These are phyloP conservation scores for Phalaenopsis aphrodite DNA, from an alignment of 106 monocot species.

Conservation along the genomic window DNA sequence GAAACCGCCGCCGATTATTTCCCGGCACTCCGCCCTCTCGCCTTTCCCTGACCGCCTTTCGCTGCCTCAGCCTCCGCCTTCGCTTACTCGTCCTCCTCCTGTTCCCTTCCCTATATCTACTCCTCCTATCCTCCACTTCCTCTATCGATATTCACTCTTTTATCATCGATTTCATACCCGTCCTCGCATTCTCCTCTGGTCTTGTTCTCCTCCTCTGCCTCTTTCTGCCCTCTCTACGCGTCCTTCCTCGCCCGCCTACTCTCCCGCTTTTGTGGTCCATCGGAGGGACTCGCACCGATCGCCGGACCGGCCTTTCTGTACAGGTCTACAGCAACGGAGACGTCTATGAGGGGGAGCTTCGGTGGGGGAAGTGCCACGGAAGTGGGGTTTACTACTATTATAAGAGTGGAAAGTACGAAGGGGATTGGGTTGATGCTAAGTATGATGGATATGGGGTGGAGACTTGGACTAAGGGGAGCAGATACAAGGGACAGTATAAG, in stretches of 20 bases:
- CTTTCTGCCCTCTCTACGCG: constrained; percentile 1
- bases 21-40: neutral
- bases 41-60: neutral
- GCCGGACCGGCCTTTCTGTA: constrained; percentile 5
- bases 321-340: constrained; percentile 25
- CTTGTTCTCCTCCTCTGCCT: neutral
- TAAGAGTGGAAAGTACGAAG: constrained; percentile 26
- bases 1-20: neutral
- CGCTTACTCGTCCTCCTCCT: constrained; percentile 1
- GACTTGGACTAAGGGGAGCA: constrained; percentile 24
- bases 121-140: neutral
- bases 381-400: constrained; percentile 26
- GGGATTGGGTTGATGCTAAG: constrained; percentile 24
- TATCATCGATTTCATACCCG: constrained; percentile 1
- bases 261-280: constrained; percentile 4
- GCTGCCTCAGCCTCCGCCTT: neutral
- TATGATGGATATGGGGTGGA: constrained; percentile 26
- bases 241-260: constrained; percentile 1
- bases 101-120: neutral
- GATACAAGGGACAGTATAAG: constrained; percentile 15
- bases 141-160: neutral
- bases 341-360: constrained; percentile 24
- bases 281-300: neutral
- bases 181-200: constrained; percentile 9
- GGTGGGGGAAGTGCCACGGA: constrained; percentile 19